Conservation (phyloP, 306 rosid species). For the Dryas drummondii region DNA sequence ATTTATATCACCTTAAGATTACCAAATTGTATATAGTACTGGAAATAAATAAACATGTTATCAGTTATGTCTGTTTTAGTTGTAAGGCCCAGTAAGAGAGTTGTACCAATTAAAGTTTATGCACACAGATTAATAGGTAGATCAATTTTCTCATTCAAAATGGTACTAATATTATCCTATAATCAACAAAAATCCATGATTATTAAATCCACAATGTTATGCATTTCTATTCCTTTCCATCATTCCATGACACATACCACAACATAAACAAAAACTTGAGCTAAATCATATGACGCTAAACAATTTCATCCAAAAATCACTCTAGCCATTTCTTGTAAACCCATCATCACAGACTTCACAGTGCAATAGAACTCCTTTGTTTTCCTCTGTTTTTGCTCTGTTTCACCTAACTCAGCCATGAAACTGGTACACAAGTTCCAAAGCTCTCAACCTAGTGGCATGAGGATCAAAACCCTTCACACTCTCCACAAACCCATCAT, state of each 20-base stretch:
- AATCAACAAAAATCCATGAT: neutral
- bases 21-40: neutral
- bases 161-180: neutral
- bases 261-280: neutral
- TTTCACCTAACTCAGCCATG: conserved; percentile 47
- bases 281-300: neutral
- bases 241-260: neutral
- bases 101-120: neutral
- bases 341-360: neutral
- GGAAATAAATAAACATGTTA: neutral
- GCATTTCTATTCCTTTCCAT: neutral
- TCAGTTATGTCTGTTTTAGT: neutral
- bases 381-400: conserved; percentile 7
- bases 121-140: neutral
- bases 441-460: conserved; percentile 50
- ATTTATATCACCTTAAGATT: neutral
- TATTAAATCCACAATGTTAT: neutral
- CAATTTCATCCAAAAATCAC: neutral
- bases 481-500: conserved; percentile 34
- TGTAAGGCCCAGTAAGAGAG: neutral
- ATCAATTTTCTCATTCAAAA: neutral
- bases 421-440: conserved; percentile 80
- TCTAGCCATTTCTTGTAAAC: neutral
- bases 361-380: neutral
- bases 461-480: conserved; percentile 59